Percentiles rank a stretch among this genome's conserved stretches.
These are phyloP conservation scores for Podaxis sp. DNA, from an alignment of 768 basidiomycete genomes.

Conservation along the genomic window DNA sequence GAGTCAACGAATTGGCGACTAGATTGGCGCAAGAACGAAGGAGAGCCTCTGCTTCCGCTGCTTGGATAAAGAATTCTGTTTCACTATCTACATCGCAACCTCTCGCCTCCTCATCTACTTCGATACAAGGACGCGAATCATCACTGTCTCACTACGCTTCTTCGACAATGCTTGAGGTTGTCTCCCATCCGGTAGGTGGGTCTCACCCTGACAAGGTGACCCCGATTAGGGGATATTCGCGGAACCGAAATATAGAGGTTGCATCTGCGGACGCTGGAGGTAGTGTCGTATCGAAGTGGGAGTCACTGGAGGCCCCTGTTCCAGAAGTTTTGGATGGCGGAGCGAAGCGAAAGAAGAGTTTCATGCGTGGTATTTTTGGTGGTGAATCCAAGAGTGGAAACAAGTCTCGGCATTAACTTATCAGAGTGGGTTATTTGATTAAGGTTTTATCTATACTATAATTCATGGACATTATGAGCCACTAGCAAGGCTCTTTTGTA, in stretches of 20 bases:
- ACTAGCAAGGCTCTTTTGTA: slow-evolving; percentile 39
- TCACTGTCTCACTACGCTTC: not conserved
- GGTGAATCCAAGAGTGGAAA: slow-evolving; percentile 21
- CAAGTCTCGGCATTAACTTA: slow-evolving; percentile 4
- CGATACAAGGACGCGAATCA: not conserved
- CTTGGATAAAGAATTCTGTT: slow-evolving; percentile 1
- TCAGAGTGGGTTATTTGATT: slow-evolving; percentile 7
- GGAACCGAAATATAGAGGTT: not conserved
- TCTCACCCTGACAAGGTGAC: not conserved
- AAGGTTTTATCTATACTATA: slow-evolving; percentile 22
- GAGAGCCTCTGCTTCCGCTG: slow-evolving; percentile 16
- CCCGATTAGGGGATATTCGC: not conserved
- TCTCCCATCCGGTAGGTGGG: not conserved
- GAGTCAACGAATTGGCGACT: slow-evolving; percentile 59
- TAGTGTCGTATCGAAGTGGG: slow-evolving; percentile 7
- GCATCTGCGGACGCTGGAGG: not conserved
- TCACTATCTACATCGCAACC: not conserved
- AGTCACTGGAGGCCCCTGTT: slow-evolving; percentile 16
- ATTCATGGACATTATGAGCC: slow-evolving; percentile 1
- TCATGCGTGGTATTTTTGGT: slow-evolving; percentile 40
- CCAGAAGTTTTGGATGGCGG: slow-evolving; percentile 32
- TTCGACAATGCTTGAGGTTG: not conserved
- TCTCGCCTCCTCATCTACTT: not conserved
- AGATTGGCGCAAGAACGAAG: slow-evolving; percentile 23
- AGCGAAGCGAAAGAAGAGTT: slow-evolving; percentile 34